Evolutionary conservation across 305 asterid genomes (phyloP).

Genomic region (Fraxinus sp.): DNA sequence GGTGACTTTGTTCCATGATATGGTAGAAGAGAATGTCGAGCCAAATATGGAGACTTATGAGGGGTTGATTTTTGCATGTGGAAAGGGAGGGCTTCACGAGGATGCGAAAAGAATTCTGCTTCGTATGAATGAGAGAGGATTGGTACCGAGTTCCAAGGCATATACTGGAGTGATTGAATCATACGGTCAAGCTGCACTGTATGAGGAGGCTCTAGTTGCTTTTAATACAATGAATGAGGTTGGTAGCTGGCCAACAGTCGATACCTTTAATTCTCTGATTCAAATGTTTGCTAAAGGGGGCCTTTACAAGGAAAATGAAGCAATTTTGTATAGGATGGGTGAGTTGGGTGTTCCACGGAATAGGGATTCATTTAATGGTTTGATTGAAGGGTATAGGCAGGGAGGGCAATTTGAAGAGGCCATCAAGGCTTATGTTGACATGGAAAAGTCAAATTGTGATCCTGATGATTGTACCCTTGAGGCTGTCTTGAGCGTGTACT

Average conservation of each 20-base stretch:
- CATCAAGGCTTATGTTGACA: slow-evolving; percentile 85
- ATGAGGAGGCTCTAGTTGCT: slow-evolving; percentile 92
- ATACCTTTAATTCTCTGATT: slow-evolving; percentile 77
- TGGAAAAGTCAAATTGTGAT: slow-evolving; percentile 90
- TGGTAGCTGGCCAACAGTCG: slow-evolving; percentile 75
- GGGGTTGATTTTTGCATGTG: slow-evolving; percentile 85
- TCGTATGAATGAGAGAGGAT: slow-evolving; percentile 71
- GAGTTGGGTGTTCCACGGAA: slow-evolving; percentile 62
- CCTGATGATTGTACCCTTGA: slow-evolving; percentile 96
- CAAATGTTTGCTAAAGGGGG: slow-evolving; percentile 84
- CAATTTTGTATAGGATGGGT: slow-evolving; percentile 65
- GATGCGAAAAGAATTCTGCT: slow-evolving; percentile 74
- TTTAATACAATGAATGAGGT: slow-evolving; percentile 92
- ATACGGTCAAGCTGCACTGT: slow-evolving; percentile 85
- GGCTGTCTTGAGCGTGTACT: slow-evolving; percentile 91
- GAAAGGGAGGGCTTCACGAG: slow-evolving; percentile 89
- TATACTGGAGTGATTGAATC: slow-evolving; percentile 83
- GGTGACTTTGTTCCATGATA: slow-evolving; percentile 91
- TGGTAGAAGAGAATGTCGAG: slow-evolving; percentile 89
- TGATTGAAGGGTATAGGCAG: slow-evolving; percentile 86
- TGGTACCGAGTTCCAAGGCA: slow-evolving; percentile 85
- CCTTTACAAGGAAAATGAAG: slow-evolving; percentile 82
- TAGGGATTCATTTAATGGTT: slow-evolving; percentile 70
- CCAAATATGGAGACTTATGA: slow-evolving; percentile 98
- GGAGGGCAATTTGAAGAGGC: slow-evolving; percentile 94